Conservation (phyloP, 257 asterid genomes). For the Solanum bukasovii region DNA sequence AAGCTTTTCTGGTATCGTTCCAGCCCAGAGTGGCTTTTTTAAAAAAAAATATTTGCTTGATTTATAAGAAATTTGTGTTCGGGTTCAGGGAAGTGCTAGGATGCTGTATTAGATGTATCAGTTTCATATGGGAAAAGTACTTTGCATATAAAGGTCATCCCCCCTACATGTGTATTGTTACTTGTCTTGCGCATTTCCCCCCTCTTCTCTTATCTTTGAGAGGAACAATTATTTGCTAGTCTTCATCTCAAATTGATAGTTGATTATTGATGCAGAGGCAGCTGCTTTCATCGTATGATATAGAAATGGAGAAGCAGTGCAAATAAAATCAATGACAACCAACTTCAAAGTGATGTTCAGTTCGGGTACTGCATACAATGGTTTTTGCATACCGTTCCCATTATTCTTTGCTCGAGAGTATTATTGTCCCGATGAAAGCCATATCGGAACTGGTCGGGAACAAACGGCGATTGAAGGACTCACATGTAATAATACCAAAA, state of each 20-base stretch:
- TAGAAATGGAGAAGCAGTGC: conserved; percentile 29
- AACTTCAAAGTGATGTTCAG: conserved; percentile 24
- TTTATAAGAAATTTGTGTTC: not conserved
- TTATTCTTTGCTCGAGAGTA: not conserved
- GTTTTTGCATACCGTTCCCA: not conserved
- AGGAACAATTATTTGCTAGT: not conserved
- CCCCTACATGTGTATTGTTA: not conserved
- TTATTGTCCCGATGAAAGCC: not conserved
- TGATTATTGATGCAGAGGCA: conserved; percentile 29
- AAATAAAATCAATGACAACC: conserved; percentile 22
- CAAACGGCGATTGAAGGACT: conserved; percentile 10
- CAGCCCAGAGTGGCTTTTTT: not conserved
- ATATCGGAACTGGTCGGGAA: not conserved
- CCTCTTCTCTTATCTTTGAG: not conserved
- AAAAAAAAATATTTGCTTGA: not conserved
- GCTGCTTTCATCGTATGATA: conserved; percentile 48
- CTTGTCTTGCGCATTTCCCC: not conserved
- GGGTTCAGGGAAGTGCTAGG: not conserved
- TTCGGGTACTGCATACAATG: conserved; percentile 3
- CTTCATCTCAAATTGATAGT: not conserved
- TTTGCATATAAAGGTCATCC: not conserved
- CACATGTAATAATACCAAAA: not conserved
- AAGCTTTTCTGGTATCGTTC: not conserved
- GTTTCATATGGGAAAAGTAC: not conserved
- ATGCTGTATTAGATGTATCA: not conserved